phyloP scores from a whole-genome alignment of 495 filamentous ascomycete species.

The Stereocaulon alpinum region DNA sequence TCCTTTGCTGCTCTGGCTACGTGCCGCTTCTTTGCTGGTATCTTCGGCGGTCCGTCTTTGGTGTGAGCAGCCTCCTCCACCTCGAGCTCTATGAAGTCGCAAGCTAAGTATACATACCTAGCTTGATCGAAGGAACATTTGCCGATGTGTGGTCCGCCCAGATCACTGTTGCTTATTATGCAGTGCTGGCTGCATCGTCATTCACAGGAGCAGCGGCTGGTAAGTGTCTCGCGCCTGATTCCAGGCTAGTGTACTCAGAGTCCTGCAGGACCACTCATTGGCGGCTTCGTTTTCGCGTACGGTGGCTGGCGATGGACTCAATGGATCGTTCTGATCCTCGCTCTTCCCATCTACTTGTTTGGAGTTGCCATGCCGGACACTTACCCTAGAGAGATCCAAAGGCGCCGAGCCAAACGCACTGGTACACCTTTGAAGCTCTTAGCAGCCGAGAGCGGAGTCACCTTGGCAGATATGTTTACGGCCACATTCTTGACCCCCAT shows the following conservation, averaged over 20 bases:
- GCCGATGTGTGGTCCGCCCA: constrained; percentile 34
- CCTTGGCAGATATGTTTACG: constrained; percentile 25
- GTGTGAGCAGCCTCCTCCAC: constrained; percentile 15
- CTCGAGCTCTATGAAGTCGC: neutral
- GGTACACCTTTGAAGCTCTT: constrained; percentile 19
- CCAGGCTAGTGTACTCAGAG: neutral
- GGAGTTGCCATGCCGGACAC: constrained; percentile 33
- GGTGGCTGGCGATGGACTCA: constrained; percentile 34
- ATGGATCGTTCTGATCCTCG: constrained; percentile 28
- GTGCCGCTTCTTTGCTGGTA: constrained; percentile 36
- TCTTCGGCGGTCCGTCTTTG: constrained; percentile 34
- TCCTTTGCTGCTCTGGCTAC: constrained; percentile 27
- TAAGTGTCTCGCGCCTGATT: constrained; percentile 8
- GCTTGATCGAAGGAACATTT: constrained; percentile 36
- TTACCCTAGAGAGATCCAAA: constrained; percentile 32
- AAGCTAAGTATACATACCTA: neutral
- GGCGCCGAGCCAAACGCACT: constrained; percentile 25
- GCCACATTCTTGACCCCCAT: constrained; percentile 31
- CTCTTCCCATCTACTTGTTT: constrained; percentile 26
- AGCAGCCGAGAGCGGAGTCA: constrained; percentile 23
- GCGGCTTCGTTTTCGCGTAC: constrained; percentile 27
- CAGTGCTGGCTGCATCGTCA: constrained; percentile 27
- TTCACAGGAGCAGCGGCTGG: constrained; percentile 30
- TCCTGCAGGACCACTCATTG: constrained; percentile 28
- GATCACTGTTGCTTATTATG: constrained; percentile 28